Evolutionary conservation across 495 filamentous ascomycete species (phyloP), one percentile per base, ranked within the genome.

Genomic region (Penicillium atrosanguineum): DNA sequence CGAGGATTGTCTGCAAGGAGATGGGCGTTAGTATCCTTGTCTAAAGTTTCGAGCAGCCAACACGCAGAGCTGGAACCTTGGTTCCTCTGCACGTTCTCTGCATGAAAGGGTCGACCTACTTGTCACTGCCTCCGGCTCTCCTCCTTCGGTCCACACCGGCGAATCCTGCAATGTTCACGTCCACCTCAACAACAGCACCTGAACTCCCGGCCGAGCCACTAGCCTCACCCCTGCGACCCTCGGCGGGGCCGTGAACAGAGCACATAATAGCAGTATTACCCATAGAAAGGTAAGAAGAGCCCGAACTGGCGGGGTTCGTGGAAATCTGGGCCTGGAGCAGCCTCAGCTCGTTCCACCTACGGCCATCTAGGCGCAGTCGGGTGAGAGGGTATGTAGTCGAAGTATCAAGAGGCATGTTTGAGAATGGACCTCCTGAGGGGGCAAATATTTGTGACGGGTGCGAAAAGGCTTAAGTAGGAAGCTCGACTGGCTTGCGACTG

Each of bases 341-440:
- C 25, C 94, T 90, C 39, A 97, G 85, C 70, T 99, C 94, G 74
- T 99, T 99, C 95, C 95, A 99, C 43, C 94, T 84, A 9, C 94
- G 89, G 53, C 94, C 92, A 70, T 96, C 92, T 60, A 95, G 88
- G 65, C 91, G 91, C 55, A 97, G 85, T 59, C 87, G 84, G 46
- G 90, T 88, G 53, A 95, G 84, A 60, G 82, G 79, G 77, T 96
- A 97, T 54, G 74, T 76, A 49, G 87, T 87, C 12, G 88, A 90
- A 20, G 89, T 91, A 70, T 95, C 91, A 69, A 97, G 90, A 56
- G 90, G 89, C 91, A 95, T 96, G 50, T 60, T 78, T 56, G 48
- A 7, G 45, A 34, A 18, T 42, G 28, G 11, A 18, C n/a, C 28
- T 31, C 29, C 37, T 39, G 20, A 21, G 44, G 14, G n/a, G 45